A percentile compares a stretch with the other conserved stretches of the same genome.
These are phyloP conservation scores for Candida oleophila DNA, from an alignment of 805 yeast genomes.

Conservation along the genomic window DNA sequence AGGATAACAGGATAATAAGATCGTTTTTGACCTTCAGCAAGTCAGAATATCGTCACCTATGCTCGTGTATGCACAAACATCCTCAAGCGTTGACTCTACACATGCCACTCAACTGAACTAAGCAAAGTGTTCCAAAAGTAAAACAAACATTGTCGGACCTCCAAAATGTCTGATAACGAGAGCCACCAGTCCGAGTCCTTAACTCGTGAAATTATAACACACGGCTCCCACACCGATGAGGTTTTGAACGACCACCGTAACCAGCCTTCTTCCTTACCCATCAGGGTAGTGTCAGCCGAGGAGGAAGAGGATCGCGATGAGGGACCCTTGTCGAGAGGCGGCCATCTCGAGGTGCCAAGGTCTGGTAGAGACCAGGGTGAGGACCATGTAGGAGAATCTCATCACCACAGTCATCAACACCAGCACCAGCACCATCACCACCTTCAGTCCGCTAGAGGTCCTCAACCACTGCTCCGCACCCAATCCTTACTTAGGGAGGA, in stretches of 20 bases:
- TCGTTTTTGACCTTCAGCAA: background rate
- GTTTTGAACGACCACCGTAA: conserved; percentile 41
- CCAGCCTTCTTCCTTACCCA: conserved; percentile 34
- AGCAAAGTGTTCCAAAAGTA: background rate
- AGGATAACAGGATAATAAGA: background rate
- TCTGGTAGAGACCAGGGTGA: no score
- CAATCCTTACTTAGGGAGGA: conserved; percentile 17
- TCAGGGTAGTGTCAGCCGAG: conserved; percentile 10
- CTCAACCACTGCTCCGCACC: no score
- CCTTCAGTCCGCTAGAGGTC: no score
- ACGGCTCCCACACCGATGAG: conserved; percentile 27
- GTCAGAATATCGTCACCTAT: background rate
- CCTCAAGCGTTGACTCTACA: conserved; percentile 1
- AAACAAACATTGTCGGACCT: background rate
- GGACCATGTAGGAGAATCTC: no score
- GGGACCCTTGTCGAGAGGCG: no score
- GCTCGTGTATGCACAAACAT: background rate
- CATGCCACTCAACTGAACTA: background rate
- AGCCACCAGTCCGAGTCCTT: conserved; percentile 31
- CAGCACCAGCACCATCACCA: no score
- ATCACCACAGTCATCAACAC: no score
- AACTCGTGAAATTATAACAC: conserved; percentile 18
- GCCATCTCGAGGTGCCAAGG: no score
- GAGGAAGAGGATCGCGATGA: background rate
- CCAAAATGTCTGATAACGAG: conserved; percentile 40